phyloP scores from a whole-genome alignment of 768 basidiomycete species.

The Lactifluus subvellereus region DNA sequence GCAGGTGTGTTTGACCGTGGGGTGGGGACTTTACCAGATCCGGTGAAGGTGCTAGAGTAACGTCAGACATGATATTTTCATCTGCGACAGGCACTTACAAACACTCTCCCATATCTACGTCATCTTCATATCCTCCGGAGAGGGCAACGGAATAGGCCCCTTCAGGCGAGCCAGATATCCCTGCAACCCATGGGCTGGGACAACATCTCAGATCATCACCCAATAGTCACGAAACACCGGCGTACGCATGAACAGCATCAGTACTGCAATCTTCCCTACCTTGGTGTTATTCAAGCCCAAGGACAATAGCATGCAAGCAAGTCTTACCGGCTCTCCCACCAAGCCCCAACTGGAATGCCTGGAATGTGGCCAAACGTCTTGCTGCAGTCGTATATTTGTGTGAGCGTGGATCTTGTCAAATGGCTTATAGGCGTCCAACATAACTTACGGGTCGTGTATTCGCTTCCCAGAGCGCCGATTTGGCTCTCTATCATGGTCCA shows the following conservation, averaged over 20 bases:
- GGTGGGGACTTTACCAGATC: slow-evolving; percentile 47
- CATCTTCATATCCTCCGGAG: slow-evolving; percentile 86
- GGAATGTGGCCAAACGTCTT: slow-evolving; percentile 81
- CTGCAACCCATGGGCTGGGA: slow-evolving; percentile 73
- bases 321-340: slow-evolving; percentile 68
- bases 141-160: slow-evolving; percentile 85
- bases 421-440: slow-evolving; percentile 25
- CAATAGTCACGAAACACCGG: not conserved
- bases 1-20: not conserved
- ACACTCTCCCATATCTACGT: slow-evolving; percentile 73
- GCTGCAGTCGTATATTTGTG: slow-evolving; percentile 32
- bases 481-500: slow-evolving; percentile 27
- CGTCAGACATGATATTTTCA: not conserved
- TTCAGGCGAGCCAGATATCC: slow-evolving; percentile 59
- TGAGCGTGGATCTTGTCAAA: not conserved
- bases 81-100: slow-evolving; percentile 50
- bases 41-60: slow-evolving; percentile 63
- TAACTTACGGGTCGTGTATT: slow-evolving; percentile 47
- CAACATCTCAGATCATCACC: not conserved
- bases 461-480: slow-evolving; percentile 29
- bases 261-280: slow-evolving; percentile 55
- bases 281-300: slow-evolving; percentile 1
- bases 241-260: slow-evolving; percentile 84
- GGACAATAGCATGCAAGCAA: not conserved
- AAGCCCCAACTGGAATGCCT: slow-evolving; percentile 69